A percentile compares a stretch with the other conserved stretches of the same genome.
phyloP scores from a whole-genome alignment of 1,284 basidiomycete species.

The Chondrostereum purpureum region DNA sequence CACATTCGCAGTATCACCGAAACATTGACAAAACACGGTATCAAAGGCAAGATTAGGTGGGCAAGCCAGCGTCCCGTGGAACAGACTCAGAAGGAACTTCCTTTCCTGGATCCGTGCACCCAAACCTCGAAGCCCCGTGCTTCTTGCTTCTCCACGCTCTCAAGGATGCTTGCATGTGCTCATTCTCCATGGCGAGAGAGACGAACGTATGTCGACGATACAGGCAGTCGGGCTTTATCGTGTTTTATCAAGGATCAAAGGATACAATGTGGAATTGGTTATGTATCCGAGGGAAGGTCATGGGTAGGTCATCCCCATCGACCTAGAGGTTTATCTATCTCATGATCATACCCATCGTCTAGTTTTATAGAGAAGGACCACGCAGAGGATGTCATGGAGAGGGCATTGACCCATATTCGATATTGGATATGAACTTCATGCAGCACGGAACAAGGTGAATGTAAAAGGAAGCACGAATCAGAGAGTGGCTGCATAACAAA shows the following conservation, averaged over 20 bases:
- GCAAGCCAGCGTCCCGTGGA: conserved; percentile 6
- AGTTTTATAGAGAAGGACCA: neutral
- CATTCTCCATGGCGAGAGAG: conserved; percentile 25
- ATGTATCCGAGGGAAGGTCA: neutral
- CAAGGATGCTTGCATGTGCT: conserved; percentile 19
- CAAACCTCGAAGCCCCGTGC: conserved; percentile 16
- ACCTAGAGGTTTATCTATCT: neutral
- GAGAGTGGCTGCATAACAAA: too few relatives aligned
- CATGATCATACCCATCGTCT: neutral
- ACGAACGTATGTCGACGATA: conserved; percentile 23
- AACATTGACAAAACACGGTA: conserved; percentile 5
- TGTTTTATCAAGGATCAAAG: conserved; percentile 20
- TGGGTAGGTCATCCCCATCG: neutral
- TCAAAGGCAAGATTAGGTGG: too few relatives aligned
- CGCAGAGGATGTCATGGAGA: neutral
- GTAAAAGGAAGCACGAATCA: too few relatives aligned
- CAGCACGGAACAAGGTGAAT: too few relatives aligned
- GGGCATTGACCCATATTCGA: neutral
- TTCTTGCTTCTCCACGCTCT: neutral
- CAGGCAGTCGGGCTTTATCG: conserved; percentile 24
- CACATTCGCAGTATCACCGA: neutral
- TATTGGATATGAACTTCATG: neutral
- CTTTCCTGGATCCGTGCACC: neutral
- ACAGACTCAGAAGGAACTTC: neutral
- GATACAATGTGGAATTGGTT: neutral